These are phyloP conservation scores for Cyclanthera cordifolia DNA, from an alignment of 306 rosid species.

Conservation along the genomic window DNA sequence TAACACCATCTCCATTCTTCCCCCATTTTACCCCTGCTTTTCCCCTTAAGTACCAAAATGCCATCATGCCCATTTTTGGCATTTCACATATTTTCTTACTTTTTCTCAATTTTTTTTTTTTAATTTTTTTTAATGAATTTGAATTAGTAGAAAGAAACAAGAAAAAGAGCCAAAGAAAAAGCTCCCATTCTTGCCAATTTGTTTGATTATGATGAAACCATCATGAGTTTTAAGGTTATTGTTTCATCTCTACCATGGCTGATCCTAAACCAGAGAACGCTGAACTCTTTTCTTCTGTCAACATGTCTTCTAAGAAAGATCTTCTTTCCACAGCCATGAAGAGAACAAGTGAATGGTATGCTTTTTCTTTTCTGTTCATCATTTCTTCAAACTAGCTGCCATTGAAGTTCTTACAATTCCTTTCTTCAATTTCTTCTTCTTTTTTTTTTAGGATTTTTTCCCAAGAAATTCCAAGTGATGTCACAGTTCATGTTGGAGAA, in stretches of 20 bases:
- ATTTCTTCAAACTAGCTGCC: not conserved
- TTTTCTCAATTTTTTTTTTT: not conserved
- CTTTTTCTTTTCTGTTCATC: too few species aligned
- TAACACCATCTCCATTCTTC: slow-evolving; percentile 12
- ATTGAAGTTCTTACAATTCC: slow-evolving; percentile 5
- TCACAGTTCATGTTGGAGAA: slow-evolving; percentile 60
- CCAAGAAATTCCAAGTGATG: slow-evolving; percentile 90
- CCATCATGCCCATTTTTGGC: slow-evolving; percentile 38
- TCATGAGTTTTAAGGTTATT: slow-evolving; percentile 20
- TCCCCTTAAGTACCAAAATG: slow-evolving; percentile 21
- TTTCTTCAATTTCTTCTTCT: not conserved
- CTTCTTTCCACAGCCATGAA: slow-evolving; percentile 74
- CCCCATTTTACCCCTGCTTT: not conserved
- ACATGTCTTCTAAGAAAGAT: slow-evolving; percentile 60
- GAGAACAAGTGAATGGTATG: slow-evolving; percentile 92
- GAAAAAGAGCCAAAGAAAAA: not conserved
- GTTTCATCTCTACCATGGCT: slow-evolving; percentile 35
- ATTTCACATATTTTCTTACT: slow-evolving; percentile 25
- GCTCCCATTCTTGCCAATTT: slow-evolving; percentile 3
- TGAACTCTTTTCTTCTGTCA: slow-evolving; percentile 23
- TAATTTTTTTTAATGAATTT: not conserved
- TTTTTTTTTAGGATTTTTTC: slow-evolving; percentile 64
- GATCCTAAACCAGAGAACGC: slow-evolving; percentile 37
- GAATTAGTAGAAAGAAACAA: not conserved
- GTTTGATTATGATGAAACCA: slow-evolving; percentile 25